Percentiles rank a stretch among this genome's conserved stretches.
These are phyloP conservation scores for Fraxinus greggii DNA, from an alignment of 305 asterid genomes.

Conservation along the genomic window DNA sequence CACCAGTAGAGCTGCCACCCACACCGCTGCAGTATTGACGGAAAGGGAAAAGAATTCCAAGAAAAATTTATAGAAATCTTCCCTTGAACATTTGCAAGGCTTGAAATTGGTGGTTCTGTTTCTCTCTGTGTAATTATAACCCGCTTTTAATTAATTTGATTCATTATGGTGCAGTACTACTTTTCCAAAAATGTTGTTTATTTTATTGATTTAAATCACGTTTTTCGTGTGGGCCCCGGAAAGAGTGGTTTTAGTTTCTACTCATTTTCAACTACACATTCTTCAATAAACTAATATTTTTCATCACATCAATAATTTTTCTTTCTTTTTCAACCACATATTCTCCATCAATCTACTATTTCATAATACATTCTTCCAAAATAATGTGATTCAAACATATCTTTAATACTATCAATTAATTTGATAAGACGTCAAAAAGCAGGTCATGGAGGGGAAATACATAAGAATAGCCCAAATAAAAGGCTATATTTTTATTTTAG, in stretches of 20 bases:
- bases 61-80: background rate
- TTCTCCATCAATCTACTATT: too few species aligned
- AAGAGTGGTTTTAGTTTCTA: background rate
- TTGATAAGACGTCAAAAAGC: background rate
- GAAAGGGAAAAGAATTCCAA: background rate
- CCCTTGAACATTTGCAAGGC: background rate
- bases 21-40: conserved; percentile 14
- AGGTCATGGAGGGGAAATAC: background rate
- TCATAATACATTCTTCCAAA: too few species aligned
- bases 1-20: conserved; percentile 16
- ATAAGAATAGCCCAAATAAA: too few species aligned
- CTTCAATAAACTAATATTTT: too few species aligned
- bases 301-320: too few species aligned
- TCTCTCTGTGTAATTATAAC: background rate
- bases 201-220: background rate
- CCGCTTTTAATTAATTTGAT: background rate
- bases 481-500: too few species aligned
- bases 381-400: too few species aligned
- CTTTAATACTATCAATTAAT: background rate
- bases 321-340: too few species aligned
- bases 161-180: background rate
- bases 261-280: too few species aligned
- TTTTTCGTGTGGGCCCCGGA: background rate
- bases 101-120: background rate
- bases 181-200: background rate